Percentiles rank a stretch among this genome's conserved stretches.
Conservation (phyloP, 2,329 filamentous ascomycete species). For the Podosphaera aphanis region DNA sequence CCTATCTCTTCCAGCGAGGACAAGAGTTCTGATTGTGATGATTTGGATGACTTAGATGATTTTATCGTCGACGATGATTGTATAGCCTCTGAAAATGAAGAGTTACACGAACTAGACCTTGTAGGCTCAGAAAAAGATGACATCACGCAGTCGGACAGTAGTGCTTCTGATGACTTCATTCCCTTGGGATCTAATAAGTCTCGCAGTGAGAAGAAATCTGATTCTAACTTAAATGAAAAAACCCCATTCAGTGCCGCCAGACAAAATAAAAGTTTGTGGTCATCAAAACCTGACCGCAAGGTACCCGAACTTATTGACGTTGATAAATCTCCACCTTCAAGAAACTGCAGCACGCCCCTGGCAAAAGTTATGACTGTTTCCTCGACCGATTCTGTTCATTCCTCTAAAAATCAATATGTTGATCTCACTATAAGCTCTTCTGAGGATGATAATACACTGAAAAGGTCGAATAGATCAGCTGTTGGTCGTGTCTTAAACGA, state of each 20-base stretch:
- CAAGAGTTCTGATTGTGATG: slow-evolving; percentile 17
- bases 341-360: background rate
- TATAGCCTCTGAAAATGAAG: slow-evolving; percentile 3
- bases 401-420: slow-evolving; percentile 2
- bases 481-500: background rate
- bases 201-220: background rate
- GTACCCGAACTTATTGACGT: background rate
- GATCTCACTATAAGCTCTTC: slow-evolving; percentile 9
- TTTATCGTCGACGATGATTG: slow-evolving; percentile 24
- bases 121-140: slow-evolving; percentile 10
- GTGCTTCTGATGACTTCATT: background rate
- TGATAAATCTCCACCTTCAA: background rate
- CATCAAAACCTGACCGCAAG: background rate
- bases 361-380: background rate
- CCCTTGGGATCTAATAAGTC: background rate
- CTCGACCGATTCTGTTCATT: background rate
- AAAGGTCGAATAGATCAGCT: background rate
- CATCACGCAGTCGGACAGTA: slow-evolving; percentile 3
- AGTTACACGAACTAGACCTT: slow-evolving; percentile 8
- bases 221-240: background rate
- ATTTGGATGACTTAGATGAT: slow-evolving; percentile 22
- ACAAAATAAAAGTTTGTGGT: background rate
- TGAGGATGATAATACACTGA: slow-evolving; percentile 4
- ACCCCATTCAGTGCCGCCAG: background rate
- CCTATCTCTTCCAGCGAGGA: slow-evolving; percentile 2